Evolutionary conservation across 495 filamentous ascomycete genomes (phyloP).

Genomic region (Talaromyces ruber): DNA sequence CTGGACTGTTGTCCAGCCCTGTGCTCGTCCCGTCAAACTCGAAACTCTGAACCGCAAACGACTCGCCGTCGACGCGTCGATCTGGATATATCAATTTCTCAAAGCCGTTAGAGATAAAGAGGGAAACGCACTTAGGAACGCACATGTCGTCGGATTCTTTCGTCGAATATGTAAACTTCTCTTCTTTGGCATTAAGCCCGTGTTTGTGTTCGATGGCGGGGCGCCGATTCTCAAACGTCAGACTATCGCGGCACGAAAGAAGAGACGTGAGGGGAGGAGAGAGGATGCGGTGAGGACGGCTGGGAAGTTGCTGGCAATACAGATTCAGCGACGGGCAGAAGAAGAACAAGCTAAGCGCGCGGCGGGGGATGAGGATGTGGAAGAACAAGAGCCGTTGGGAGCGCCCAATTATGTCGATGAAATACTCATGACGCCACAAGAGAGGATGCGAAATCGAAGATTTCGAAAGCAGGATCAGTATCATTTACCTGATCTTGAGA

Average conservation of each 20-base stretch:
- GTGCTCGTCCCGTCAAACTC: constrained; percentile 76
- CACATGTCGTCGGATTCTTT: constrained; percentile 95
- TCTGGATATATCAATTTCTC: constrained; percentile 99
- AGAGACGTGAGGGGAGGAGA: constrained; percentile 73
- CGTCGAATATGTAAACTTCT: constrained; percentile 94
- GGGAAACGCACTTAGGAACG: constrained; percentile 91
- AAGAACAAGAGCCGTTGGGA: constrained; percentile 60
- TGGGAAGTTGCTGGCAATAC: constrained; percentile 79
- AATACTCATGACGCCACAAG: constrained; percentile 66
- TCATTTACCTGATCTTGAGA: constrained; percentile 78
- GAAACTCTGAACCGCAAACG: constrained; percentile 92
- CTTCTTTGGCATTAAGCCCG: constrained; percentile 91
- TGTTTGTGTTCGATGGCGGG: constrained; percentile 97
- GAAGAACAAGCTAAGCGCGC: constrained; percentile 65
- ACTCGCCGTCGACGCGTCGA: constrained; percentile 92
- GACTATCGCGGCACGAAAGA: constrained; percentile 73
- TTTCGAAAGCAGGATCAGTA: constrained; percentile 92
- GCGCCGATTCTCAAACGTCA: constrained; percentile 86
- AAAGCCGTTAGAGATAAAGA: constrained; percentile 98
- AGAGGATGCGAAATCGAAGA: constrained; percentile 62
- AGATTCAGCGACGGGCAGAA: constrained; percentile 82
- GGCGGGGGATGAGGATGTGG: constrained; percentile 34
- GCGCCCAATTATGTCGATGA: constrained; percentile 85
- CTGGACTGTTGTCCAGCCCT: constrained; percentile 90
- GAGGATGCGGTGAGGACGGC: constrained; percentile 92